Conservation (phyloP, 1,284 basidiomycete species). For the Boletus mariae region DNA sequence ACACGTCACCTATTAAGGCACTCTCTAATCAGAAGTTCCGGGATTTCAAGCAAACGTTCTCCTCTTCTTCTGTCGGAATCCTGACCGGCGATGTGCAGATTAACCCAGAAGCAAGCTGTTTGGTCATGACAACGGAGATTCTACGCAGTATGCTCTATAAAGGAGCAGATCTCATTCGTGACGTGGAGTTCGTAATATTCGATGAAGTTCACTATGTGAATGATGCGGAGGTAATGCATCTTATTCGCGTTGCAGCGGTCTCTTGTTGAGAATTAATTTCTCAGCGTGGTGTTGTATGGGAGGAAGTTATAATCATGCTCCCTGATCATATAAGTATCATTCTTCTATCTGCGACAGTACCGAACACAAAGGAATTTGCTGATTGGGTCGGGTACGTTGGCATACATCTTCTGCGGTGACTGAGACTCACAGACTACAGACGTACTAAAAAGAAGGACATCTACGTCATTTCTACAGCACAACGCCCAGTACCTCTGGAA, state of each 20-base stretch:
- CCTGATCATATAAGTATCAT: constrained; percentile 98
- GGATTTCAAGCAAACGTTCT: constrained; percentile 98
- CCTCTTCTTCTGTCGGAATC: constrained; percentile 90
- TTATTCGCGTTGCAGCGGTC: constrained; percentile 2
- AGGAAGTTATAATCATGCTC: constrained; percentile 99
- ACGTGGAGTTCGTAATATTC: constrained; percentile 99
- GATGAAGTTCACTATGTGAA: constrained; percentile 99
- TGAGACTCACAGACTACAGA: constrained; percentile 39
- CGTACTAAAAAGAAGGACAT: constrained; percentile 99
- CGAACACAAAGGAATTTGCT: constrained; percentile 97
- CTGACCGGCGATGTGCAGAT: constrained; percentile 99
- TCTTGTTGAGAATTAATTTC: constrained; percentile 13
- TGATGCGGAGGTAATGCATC: constrained; percentile 81
- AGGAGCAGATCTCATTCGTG: constrained; percentile 96
- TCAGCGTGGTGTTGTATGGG: constrained; percentile 99
- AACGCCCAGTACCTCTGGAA: constrained; percentile 95
- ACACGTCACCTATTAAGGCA: constrained; percentile 98
- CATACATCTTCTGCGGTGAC: constrained; percentile 5
- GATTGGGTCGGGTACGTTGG: constrained; percentile 95
- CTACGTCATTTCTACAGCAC: constrained; percentile 96
- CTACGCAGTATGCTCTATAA: constrained; percentile 98
- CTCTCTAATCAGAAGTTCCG: constrained; percentile 99
- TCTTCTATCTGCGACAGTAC: constrained; percentile 94
- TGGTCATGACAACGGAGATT: constrained; percentile 99
- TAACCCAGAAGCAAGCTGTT: constrained; percentile 95